Evolutionary conservation across 306 rosid species (phyloP).

Genomic region (Trifolium fragiferum): DNA sequence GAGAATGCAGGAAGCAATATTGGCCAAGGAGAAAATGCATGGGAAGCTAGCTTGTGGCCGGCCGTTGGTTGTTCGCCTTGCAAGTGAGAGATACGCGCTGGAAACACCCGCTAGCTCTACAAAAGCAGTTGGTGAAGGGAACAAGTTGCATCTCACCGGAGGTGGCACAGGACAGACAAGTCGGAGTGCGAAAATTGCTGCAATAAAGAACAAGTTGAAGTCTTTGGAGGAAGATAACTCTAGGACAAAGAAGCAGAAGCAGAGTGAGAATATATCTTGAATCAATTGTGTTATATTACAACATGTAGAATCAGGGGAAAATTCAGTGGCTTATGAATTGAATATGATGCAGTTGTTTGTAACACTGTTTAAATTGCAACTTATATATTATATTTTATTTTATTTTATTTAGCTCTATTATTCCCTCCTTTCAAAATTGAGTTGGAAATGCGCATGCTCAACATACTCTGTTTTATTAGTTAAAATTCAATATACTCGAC

Average conservation of each 20-base stretch:
- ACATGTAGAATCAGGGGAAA: constrained; percentile 8
- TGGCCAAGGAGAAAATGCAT: constrained; percentile 98
- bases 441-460: too few relatives aligned
- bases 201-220: constrained; percentile 90
- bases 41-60: constrained; percentile 89
- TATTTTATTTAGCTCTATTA: too few relatives aligned
- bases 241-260: constrained; percentile 76
- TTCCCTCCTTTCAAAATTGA: too few relatives aligned
- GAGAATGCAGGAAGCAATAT: constrained; percentile 97
- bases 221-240: constrained; percentile 78
- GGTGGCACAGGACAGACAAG: constrained; percentile 63
- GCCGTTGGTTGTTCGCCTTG: constrained; percentile 83
- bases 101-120: constrained; percentile 55
- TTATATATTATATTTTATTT: constrained; percentile 6
- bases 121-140: constrained; percentile 51
- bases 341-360: constrained; percentile 24
- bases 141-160: constrained; percentile 52
- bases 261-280: constrained; percentile 50
- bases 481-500: too few relatives aligned
- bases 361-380: neutral
- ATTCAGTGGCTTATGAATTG: constrained; percentile 14
- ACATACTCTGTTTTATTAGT: too few relatives aligned
- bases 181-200: constrained; percentile 82
- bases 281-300: neutral
- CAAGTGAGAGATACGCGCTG: constrained; percentile 57